Conservation (phyloP, 1,139 yeast genomes). For the Candida freyschussii region DNA sequence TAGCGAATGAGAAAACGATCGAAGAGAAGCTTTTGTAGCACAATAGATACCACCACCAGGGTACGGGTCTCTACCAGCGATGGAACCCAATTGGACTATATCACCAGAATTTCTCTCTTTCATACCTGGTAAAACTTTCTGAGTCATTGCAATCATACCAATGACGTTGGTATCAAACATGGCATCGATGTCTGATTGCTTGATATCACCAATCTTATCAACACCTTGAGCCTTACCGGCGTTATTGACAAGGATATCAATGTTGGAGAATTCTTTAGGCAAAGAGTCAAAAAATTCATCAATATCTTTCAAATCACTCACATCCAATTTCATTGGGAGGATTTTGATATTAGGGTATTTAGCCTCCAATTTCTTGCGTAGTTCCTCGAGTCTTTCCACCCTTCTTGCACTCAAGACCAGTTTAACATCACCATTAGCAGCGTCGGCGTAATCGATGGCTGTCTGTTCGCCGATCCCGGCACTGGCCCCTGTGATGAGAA, state of each 20-base stretch:
- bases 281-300: slow-evolving; percentile 39
- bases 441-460: slow-evolving; percentile 58
- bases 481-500: slow-evolving; percentile 72
- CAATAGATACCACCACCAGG: slow-evolving; percentile 78
- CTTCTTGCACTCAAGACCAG: slow-evolving; percentile 62
- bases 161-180: slow-evolving; percentile 65
- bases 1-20: slow-evolving; percentile 60
- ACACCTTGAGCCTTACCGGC: slow-evolving; percentile 70
- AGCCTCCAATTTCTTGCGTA: slow-evolving; percentile 37
- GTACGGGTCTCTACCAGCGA: slow-evolving; percentile 77
- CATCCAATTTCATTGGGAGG: slow-evolving; percentile 42
- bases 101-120: slow-evolving; percentile 57
- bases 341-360: slow-evolving; percentile 42
- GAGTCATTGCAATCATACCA: slow-evolving; percentile 61
- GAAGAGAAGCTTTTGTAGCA: slow-evolving; percentile 73
- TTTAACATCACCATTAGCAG: slow-evolving; percentile 55
- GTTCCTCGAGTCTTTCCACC: slow-evolving; percentile 39
- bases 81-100: slow-evolving; percentile 68
- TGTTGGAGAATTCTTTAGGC: slow-evolving; percentile 41
- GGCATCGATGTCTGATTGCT: slow-evolving; percentile 44
- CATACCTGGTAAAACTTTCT: slow-evolving; percentile 51
- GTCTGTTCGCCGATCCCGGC: slow-evolving; percentile 71
- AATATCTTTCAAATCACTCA: slow-evolving; percentile 42
- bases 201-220: slow-evolving; percentile 52
- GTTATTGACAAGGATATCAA: slow-evolving; percentile 61